Base-by-base conservation (phyloP, 2,329 filamentous ascomycete genomes). In the Ploettnerulaceae sp. region DNA sequence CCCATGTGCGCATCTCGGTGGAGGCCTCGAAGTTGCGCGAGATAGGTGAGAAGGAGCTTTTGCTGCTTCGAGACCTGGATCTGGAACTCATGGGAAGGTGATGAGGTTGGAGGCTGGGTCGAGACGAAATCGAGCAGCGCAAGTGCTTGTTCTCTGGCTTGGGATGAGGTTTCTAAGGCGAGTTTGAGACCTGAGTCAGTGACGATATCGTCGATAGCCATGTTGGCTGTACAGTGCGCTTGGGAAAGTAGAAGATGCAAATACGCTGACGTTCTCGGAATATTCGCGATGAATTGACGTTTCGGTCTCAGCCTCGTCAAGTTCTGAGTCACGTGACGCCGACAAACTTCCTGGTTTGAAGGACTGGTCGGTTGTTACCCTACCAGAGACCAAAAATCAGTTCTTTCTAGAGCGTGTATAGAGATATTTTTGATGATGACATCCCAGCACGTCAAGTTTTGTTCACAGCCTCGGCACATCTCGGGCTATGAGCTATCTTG, bases 1-100 rank as follows among this genome's bases (percentile, higher is more conserved):
- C 81, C 76, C 58, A 95, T 77, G 55, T 90, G 81, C 7, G 89
- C 89, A 54, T 84, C 77, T 21, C 93, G 82, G 64, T 96, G 91
- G 21, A 93, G 74, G 9, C 86, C 86, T 45, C 91, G 86, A 14
- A 95, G 75, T 55, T 87, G 84, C 1, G 87, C 81, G 7, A 95
- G 77, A 58, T 88, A 83, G 45, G 89, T 83, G 57, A 85, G 80
- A 3, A 97, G 77, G 1, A 81, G 72, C 63, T 93, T 94, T 65
- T 94, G 88, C 62, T 87, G 81, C 61, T 81, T 84, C 6, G 83
- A 82, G 22, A 87, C 73, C 48, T 80, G 76, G 21, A 77, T 67
- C 56, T 77, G 74, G 32, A 71, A 62, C 18, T 73, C 71, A 25
- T 76, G 71, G 17, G 70, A 64, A 6, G 71, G 67, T 17, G 69